Percentiles rank a stretch among this genome's conserved stretches.
phyloP scores from a whole-genome alignment of 192 early-diverging fungal species.

The Gamsiella multidivaricata region DNA sequence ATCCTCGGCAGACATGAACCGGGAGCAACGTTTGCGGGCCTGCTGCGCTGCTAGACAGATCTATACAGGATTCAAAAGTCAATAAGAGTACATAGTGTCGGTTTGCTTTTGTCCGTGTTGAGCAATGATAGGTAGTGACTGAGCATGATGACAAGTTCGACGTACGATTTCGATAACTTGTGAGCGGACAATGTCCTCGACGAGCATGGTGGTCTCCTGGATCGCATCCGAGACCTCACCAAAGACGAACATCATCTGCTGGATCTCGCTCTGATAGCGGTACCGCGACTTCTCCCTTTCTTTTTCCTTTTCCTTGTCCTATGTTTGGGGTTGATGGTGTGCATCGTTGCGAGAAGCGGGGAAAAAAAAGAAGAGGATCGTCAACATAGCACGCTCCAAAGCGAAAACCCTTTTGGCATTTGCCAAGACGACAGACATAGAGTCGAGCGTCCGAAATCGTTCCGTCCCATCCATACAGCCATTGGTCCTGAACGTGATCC shows the following conservation, averaged over 20 bases:
- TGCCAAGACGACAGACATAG: too few species aligned
- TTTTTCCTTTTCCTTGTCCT: conserved; percentile 43
- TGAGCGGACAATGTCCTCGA: conserved; percentile 95
- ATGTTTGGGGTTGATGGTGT: too few species aligned
- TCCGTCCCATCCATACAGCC: too few species aligned
- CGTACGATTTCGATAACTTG: conserved; percentile 94
- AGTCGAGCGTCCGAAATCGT: too few species aligned
- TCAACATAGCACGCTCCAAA: too few species aligned
- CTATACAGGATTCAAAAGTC: conserved; percentile 59
- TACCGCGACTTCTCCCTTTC: conserved; percentile 58
- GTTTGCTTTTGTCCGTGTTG: too few species aligned
- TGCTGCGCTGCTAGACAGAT: conserved; percentile 89
- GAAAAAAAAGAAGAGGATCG: too few species aligned
- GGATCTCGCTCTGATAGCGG: conserved; percentile 82
- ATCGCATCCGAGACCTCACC: conserved; percentile 93
- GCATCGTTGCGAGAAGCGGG: too few species aligned
- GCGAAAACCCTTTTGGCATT: too few species aligned
- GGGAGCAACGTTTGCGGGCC: conserved; percentile 81
- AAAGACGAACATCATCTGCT: conserved; percentile 99
- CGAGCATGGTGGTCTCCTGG: conserved; percentile 87
- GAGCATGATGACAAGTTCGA: background rate
- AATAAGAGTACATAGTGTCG: too few species aligned
- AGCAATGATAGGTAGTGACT: too few species aligned
- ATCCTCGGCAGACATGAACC: conserved; percentile 88
- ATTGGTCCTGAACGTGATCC: too few species aligned